Evolutionary conservation across 768 basidiomycete genomes (phyloP).

Genomic region (Myochromella boudieri): DNA sequence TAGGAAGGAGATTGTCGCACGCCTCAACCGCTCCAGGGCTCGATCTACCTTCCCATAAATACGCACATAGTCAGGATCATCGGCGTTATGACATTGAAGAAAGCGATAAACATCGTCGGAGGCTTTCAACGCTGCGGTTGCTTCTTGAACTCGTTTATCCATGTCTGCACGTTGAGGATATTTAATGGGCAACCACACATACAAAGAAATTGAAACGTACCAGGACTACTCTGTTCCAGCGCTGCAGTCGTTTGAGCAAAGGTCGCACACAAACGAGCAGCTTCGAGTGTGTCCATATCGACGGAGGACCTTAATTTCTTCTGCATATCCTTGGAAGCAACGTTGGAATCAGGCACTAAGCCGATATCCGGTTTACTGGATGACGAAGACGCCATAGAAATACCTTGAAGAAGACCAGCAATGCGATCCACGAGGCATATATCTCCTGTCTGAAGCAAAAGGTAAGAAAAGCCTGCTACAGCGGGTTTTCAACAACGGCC

Average conservation of each 20-base stretch:
- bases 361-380: slow-evolving; percentile 7
- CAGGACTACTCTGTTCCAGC: slow-evolving; percentile 28
- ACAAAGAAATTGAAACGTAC: slow-evolving; percentile 1
- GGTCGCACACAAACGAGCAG: slow-evolving; percentile 38
- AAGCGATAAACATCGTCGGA: slow-evolving; percentile 15
- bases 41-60: slow-evolving; percentile 55
- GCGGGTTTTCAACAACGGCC: not conserved
- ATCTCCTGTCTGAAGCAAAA: slow-evolving; percentile 42
- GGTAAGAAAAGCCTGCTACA: not conserved
- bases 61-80: slow-evolving; percentile 35
- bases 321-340: not conserved
- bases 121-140: slow-evolving; percentile 16
- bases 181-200: not conserved
- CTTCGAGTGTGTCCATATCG: slow-evolving; percentile 27
- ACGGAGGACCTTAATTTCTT: not conserved
- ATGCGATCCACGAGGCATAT: slow-evolving; percentile 47
- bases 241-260: slow-evolving; percentile 46
- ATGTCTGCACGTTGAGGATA: slow-evolving; percentile 7
- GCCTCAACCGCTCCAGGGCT: slow-evolving; percentile 58
- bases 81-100: slow-evolving; percentile 6
- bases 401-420: slow-evolving; percentile 34
- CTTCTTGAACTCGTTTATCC: slow-evolving; percentile 19
- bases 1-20: slow-evolving; percentile 46
- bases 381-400: slow-evolving; percentile 18
- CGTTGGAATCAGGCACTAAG: not conserved